Base-by-base conservation (phyloP, 139 green algal genomes). In the Dunaliella primolecta region DNA sequence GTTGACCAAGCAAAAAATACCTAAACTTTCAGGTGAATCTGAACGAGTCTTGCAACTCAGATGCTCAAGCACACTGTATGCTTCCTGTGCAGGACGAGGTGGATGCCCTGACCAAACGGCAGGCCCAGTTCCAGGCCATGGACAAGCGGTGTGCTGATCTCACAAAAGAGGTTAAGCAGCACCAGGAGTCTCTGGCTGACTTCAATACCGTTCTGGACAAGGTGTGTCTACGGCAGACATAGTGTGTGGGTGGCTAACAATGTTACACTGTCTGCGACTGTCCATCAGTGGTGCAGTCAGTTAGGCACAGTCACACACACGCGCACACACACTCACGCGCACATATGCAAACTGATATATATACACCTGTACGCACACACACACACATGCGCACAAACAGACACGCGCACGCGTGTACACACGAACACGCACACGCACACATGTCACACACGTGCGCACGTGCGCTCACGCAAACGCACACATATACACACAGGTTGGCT, bases 141-240 rank as follows among this genome's bases (percentile, higher is more conserved):
- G 85, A 93, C 36, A 86, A 90, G 81, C 82, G 83, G 29, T 70
- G 88, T 21, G 84, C 78, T 32, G 85, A 93, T 77, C 84, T 94
- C 27, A 81, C 25, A 0, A 92, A 92, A 77, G 91, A 95, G 55
- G 93, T 96, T 21, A 91, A 93, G 72, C 75, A 86, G 75, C 86
- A 95, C 79, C 92, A 95, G 86, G 93, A 94, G 80, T 80, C 90
- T 38, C 88, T 96, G 71, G 88, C 93, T 80, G 93, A 96, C 84
- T 89, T 88, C 84, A 96, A 96, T 85, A 93, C 92, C 30, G 88
- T 95, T 25, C 88, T 96, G n/a, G 92, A 94, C 87, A 94, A 94
- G 87, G 89, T 93, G 31, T 33, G 83, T n/a, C n/a, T n/a, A n/a
- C n/a, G n/a, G n/a, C n/a, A n/a, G n/a, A n/a, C n/a, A n/a, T n/a